Evolutionary conservation across 31 red algal genomes (phyloP), one percentile per base, ranked within the genome.

Genomic region (Odonthalia washingtoniensis): DNA sequence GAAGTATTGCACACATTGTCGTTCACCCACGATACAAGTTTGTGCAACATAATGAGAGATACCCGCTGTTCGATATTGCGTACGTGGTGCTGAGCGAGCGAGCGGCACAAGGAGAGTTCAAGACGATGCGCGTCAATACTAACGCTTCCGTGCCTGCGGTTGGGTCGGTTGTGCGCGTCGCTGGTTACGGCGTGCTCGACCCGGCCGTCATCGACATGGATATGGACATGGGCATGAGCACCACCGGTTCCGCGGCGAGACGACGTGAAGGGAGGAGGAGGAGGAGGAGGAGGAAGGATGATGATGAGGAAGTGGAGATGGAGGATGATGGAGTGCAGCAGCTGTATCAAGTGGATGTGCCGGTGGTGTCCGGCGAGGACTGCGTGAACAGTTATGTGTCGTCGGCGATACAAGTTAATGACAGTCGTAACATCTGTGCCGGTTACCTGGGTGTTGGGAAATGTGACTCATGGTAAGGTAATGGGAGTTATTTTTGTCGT

Each of bases 111-210:
- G 28, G n/a, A 17, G 66, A 24, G 6, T 6, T 38, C 0, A 34
- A 12, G 27, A 1, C 42, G 33, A 45, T 89, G 33, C 26, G 5
- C 40, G 38, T 91, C 40, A 77, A 83, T 40, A 32, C 43, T 26
- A 69, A 77, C 38, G 14, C 38, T 66, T 36, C 78, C 3, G 38
- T 73, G 17, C 88, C 80, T 27, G 12, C 46, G 21, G 6, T 73
- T 45, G 78, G 52, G 39, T 72, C 80, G 30, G 81, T 84, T 61
- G 88, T 65, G 3, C 88, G 88, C 9, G 53, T 36, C 36, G 70
- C 65, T 2, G 88, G 88, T 18, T 91, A 91, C 65, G 88, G 88
- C n/a, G 17, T 42, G 12, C 9, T 57, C 21, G 49, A 9, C 9
- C n/a, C n/a, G n/a, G n/a, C n/a, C n/a, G n/a, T n/a, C n/a, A n/a